Base-by-base conservation (phyloP, 2,329 filamentous ascomycete species). In the Beauveria medogensis region DNA sequence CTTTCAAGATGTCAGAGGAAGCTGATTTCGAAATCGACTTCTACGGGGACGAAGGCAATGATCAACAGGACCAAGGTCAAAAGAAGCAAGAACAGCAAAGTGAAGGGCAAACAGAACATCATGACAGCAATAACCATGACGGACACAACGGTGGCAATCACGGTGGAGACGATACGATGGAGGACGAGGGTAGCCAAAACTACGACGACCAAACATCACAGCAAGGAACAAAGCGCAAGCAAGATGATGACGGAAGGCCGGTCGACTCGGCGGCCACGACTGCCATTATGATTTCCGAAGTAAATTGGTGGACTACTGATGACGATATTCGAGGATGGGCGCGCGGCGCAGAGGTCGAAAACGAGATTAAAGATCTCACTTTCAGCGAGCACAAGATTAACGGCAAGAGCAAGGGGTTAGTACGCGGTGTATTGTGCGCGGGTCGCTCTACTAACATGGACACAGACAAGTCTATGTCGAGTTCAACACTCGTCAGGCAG, bases 321-420 rank as follows among this genome's bases (percentile, higher is more conserved):
- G 94, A 99, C 70, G 92, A 97, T 67, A 85, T 99, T 61, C 89
- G 94, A 58, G 90, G 89, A 55, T 97, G 92, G 90, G 81, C 89
- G 26, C 86, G 86, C 65, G 82, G 90, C 65, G 90, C 89, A n/a
- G 84, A 83, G 2, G 90, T 86, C 67, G 94, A 97, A 72, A 82
- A 87, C 51, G 91, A 96, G 69, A 77, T 97, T 20, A 92, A 90
- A 69, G 94, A 97, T 63, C 85, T 99, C 56, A 96, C 92, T 0
- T 99, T 97, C 73, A 97, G 91, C 69, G 94, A 99, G 73, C 94
- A 97, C 75, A 99, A 99, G 73, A 92, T 97, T 53, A 99, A 99
- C 67, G 94, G 94, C 67, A 99, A 99, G 78, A 96, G 91, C 76
- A 97, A 97, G 78, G 93, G 94, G 92, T 96, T 81, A 65, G 86